phyloP scores from a whole-genome alignment of 352 stramenopile species.

The Plasmopara muralis region DNA sequence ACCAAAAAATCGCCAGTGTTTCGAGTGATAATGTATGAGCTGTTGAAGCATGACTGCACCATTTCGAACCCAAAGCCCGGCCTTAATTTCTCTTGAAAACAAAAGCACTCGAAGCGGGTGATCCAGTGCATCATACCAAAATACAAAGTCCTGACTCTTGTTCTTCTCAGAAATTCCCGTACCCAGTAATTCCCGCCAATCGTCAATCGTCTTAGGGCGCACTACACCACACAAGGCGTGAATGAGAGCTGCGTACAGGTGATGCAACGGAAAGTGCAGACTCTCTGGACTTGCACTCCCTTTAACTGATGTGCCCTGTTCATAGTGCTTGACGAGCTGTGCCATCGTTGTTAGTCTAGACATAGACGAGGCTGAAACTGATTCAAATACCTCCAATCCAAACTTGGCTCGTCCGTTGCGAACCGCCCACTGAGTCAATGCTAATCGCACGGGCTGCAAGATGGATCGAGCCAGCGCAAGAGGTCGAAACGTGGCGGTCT shows the following conservation, averaged over 20 bases:
- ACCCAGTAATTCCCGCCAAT: conserved; percentile 47
- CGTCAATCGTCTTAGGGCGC: conserved; percentile 23
- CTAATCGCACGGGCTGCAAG: conserved; percentile 32
- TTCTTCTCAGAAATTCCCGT: conserved; percentile 14
- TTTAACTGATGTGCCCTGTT: conserved; percentile 20
- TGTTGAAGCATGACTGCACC: conserved; percentile 78
- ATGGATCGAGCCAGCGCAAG: conserved; percentile 39
- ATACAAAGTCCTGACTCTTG: conserved; percentile 27
- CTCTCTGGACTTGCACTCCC: conserved; percentile 43
- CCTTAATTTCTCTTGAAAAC: conserved; percentile 67
- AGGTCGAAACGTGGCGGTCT: conserved; percentile 22
- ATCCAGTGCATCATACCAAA: conserved; percentile 40
- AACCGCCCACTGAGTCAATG: conserved; percentile 27
- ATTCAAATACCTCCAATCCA: conserved; percentile 6
- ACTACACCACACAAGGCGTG: conserved; percentile 44
- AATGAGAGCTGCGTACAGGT: conserved; percentile 61
- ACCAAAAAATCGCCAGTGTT: conserved; percentile 74
- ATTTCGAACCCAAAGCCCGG: conserved; percentile 71
- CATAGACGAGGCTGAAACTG: conserved; percentile 3
- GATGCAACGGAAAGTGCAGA: conserved; percentile 71
- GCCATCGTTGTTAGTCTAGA: conserved; percentile 6
- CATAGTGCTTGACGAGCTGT: conserved; percentile 36
- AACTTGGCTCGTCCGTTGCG: conserved; percentile 35
- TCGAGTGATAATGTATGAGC: conserved; percentile 73
- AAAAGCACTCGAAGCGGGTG: conserved; percentile 53